Percentiles rank a stretch among this genome's conserved stretches.
Conservation (phyloP, 768 basidiomycete species). For the Suillus tomentosus region DNA sequence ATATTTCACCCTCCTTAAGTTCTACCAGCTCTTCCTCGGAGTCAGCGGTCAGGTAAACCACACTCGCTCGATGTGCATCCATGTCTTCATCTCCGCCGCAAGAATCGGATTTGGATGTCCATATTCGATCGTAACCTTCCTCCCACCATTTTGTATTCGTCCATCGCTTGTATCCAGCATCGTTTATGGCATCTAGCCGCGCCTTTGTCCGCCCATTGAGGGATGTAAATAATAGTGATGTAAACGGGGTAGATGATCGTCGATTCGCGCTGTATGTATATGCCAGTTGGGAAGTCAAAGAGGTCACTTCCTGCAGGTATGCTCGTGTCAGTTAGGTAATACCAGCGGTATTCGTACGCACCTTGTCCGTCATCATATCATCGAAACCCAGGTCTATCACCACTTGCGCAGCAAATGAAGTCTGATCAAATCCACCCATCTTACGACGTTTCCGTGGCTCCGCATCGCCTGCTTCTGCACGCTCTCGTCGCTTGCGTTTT, state of each 20-base stretch:
- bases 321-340: slow-evolving; percentile 13
- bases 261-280: slow-evolving; percentile 91
- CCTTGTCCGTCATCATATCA: slow-evolving; percentile 90
- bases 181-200: slow-evolving; percentile 63
- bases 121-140: slow-evolving; percentile 70
- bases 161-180: slow-evolving; percentile 81
- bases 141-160: slow-evolving; percentile 80
- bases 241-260: slow-evolving; percentile 66
- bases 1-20: slow-evolving; percentile 81
- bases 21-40: slow-evolving; percentile 83
- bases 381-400: slow-evolving; percentile 93
- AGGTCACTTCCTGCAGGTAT: slow-evolving; percentile 76
- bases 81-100: slow-evolving; percentile 13
- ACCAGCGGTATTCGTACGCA: slow-evolving; percentile 35
- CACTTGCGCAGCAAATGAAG: slow-evolving; percentile 60
- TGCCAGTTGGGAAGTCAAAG: slow-evolving; percentile 87
- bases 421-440: slow-evolving; percentile 29
- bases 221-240: slow-evolving; percentile 75
- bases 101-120: slow-evolving; percentile 39
- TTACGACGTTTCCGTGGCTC: slow-evolving; percentile 30
- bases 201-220: slow-evolving; percentile 69
- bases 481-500: slow-evolving; percentile 68
- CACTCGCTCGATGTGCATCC: slow-evolving; percentile 42
- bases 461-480: slow-evolving; percentile 62
- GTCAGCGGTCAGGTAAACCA: slow-evolving; percentile 96